A percentile compares a stretch with the other conserved stretches of the same genome.
Evolutionary conservation across 257 asterid genomes (phyloP).

Genomic region (Nicotiana paniculata): DNA sequence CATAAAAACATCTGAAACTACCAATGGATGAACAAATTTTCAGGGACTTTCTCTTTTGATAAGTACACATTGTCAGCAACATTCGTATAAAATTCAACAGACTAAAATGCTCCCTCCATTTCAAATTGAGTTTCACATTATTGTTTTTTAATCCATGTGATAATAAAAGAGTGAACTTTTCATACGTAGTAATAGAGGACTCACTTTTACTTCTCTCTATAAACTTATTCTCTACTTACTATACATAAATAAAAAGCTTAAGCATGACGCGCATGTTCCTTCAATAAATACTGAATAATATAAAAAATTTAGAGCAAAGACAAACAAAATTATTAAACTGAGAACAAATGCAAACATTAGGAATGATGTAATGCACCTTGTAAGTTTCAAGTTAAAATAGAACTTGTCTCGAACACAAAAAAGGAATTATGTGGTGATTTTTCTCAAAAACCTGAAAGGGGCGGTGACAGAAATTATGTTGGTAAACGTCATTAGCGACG

Average conservation of each 20-base stretch:
- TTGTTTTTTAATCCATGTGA: background rate
- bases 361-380: too few species aligned
- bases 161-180: background rate
- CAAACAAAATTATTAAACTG: background rate
- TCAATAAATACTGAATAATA: background rate
- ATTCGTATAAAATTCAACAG: background rate
- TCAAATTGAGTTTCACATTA: background rate
- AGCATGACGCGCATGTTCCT: background rate
- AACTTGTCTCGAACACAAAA: too few species aligned
- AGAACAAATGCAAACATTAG: too few species aligned
- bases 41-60: background rate
- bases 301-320: background rate
- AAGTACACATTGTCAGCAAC: background rate
- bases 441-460: conserved; percentile 57
- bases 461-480: conserved; percentile 88
- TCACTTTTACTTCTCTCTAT: background rate
- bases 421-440: background rate
- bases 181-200: background rate
- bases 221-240: background rate
- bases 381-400: too few species aligned
- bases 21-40: background rate
- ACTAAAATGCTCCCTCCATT: background rate
- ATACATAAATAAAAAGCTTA: background rate
- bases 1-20: conserved; percentile 3
- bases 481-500: conserved; percentile 84